Base-by-base conservation (phyloP, 2,329 filamentous ascomycete species). In the Cordyceps tenuipes region DNA sequence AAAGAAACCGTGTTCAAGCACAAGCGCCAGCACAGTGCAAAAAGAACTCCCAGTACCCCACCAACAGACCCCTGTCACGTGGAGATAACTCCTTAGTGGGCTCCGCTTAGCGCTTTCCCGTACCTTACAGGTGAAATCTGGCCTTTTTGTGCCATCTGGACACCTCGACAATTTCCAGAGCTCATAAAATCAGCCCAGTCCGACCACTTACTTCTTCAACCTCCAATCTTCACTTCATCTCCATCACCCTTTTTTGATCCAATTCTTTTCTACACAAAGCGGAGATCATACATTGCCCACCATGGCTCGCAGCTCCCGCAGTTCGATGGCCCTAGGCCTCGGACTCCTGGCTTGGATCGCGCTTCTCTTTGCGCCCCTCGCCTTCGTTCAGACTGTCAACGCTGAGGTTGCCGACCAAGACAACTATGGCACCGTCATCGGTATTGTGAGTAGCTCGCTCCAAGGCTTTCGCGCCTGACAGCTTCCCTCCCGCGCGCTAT, bases 281-380 rank as follows among this genome's bases (percentile, higher is more conserved):
- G 60, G 62, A 62, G 62, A 53, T 59, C 66, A 62, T 8, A 29
- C 57, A 59, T 60, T 62, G 60, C 63, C 19, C 69, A 70, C 69
- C 67, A 82, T 82, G 79, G 77, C 79, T 76, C 75, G 76, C 29
- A 6, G 7, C 70, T 86, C 85, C 72, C 77, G 82, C 80, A 81
- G 83, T 79, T 81, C 84, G 77, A 80, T 88, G 83, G 82, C 85
- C 82, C 74, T 92, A 80, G 80, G 87, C 86, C 81, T 97, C 82
- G 91, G 91, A 84, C 79, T 94, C 73, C 80, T 96, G 76, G 87
- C 92, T 79, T 97, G 96, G 81, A 88, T 97, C 70, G 85, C 91
- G 73, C 85, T 96, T 65, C 85, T 97, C 66, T 90, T 99, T 70
- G 85, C 89, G 65, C 91, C 92, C 67, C 82, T 96, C 71, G 88